Evolutionary conservation across 2,329 filamentous ascomycete genomes (phyloP).

Genomic region (Ophiostoma ips): DNA sequence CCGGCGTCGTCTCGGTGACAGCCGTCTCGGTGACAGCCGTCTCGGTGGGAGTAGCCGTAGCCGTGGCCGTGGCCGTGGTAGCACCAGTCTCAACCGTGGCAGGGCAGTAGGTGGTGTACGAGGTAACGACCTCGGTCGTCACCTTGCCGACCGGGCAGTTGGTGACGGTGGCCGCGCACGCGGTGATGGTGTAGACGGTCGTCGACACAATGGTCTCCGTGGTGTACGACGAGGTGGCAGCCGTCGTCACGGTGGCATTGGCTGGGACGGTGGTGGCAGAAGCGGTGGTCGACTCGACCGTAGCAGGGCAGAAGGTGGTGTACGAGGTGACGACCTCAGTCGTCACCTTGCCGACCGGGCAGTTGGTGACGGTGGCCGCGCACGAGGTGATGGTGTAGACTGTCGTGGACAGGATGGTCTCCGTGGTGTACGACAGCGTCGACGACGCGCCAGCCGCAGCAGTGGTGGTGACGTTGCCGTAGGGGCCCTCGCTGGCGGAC

Average conservation of each 20-base stretch:
- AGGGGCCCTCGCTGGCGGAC: background rate
- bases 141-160: constrained; percentile 14
- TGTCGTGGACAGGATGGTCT: constrained; percentile 2
- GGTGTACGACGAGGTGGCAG: constrained; percentile 3
- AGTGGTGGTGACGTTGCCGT: background rate
- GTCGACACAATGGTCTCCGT: constrained; percentile 13
- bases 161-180: constrained; percentile 11
- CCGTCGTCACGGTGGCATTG: background rate
- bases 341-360: background rate
- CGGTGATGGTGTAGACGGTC: constrained; percentile 18
- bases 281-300: background rate
- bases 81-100: constrained; percentile 15
- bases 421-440: constrained; percentile 16
- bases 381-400: constrained; percentile 4
- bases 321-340: constrained; percentile 1
- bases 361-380: constrained; percentile 3
- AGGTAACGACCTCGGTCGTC: constrained; percentile 18
- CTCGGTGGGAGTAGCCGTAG: background rate
- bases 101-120: constrained; percentile 28
- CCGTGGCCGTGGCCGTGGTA: background rate
- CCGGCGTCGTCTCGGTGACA: background rate
- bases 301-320: constrained; percentile 2
- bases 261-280: background rate
- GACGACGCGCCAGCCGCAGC: constrained; percentile 15
- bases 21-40: background rate